These are phyloP conservation scores for Terana coerulea DNA, from an alignment of 768 basidiomycete genomes.

Conservation along the genomic window DNA sequence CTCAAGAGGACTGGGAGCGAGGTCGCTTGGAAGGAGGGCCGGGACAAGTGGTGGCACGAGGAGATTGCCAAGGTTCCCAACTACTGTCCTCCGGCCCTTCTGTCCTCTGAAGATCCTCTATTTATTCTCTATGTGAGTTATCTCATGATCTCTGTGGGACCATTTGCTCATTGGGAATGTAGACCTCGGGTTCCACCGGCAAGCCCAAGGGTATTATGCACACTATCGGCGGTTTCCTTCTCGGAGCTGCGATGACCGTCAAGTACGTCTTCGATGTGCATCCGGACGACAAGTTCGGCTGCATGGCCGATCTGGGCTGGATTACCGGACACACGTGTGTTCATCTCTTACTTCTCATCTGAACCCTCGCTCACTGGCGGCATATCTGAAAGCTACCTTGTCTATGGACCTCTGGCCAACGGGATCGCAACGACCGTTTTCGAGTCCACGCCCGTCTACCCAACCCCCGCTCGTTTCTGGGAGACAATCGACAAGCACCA, in stretches of 20 bases:
- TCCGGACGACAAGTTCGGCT: constrained; percentile 92
- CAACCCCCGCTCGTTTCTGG: constrained; percentile 96
- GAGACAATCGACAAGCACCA: constrained; percentile 89
- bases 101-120: constrained; percentile 89
- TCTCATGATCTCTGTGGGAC: neutral
- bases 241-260: constrained; percentile 86
- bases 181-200: constrained; percentile 94
- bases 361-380: neutral
- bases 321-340: constrained; percentile 89
- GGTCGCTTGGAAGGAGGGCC: constrained; percentile 77
- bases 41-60: constrained; percentile 98
- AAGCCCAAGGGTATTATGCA: constrained; percentile 98
- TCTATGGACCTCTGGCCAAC: constrained; percentile 88
- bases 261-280: constrained; percentile 99
- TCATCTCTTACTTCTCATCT: neutral
- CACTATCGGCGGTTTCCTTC: constrained; percentile 85
- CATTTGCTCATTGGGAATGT: neutral
- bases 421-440: constrained; percentile 84
- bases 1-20: constrained; percentile 79
- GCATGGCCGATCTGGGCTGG: constrained; percentile 99
- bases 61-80: constrained; percentile 80
- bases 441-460: constrained; percentile 97
- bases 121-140: constrained; percentile 94
- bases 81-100: constrained; percentile 86
- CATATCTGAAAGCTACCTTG: constrained; percentile 58